Evolutionary conservation across 371 early-diverging fungal genomes (phyloP).

Genomic region (Apophysomyces elegans): DNA sequence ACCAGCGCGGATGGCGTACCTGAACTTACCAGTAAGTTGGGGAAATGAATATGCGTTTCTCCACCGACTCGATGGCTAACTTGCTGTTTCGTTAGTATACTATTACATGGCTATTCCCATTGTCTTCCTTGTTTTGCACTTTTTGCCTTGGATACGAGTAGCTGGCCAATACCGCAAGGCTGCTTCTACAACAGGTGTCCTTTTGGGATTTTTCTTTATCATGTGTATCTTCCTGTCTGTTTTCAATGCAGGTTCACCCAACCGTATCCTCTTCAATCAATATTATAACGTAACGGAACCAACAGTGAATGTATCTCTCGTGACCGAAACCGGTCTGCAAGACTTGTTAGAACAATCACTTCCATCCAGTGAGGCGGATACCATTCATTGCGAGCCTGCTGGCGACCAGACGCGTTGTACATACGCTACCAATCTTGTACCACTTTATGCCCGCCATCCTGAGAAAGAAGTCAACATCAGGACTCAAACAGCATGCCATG

Average conservation of each 20-base stretch:
- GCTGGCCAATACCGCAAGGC: constrained; percentile 28
- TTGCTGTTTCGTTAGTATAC: constrained; percentile 17
- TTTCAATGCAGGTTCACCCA: constrained; percentile 42
- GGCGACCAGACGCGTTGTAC: constrained; percentile 30
- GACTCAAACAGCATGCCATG: constrained; percentile 5
- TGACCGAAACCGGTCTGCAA: constrained; percentile 24
- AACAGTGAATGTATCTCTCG: constrained; percentile 31
- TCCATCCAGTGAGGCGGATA: constrained; percentile 24
- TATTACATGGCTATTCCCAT: constrained; percentile 30
- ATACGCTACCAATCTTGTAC: constrained; percentile 34
- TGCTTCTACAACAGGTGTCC: not conserved
- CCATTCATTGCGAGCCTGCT: constrained; percentile 21
- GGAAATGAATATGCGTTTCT: constrained; percentile 6
- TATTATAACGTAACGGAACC: constrained; percentile 34
- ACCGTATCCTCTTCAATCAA: constrained; percentile 42
- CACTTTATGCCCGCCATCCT: constrained; percentile 30
- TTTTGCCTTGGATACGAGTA: constrained; percentile 43
- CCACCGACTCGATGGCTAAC: no score
- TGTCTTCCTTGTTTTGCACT: constrained; percentile 27
- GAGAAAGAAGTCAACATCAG: constrained; percentile 27
- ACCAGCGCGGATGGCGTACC: constrained; percentile 60
- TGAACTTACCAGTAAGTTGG: constrained; percentile 18
- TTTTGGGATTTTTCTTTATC: constrained; percentile 17
- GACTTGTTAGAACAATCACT: constrained; percentile 25
- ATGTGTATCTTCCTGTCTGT: constrained; percentile 12